Base-by-base conservation (phyloP, 345 rosid species). In the Rhodamnia argentea region DNA sequence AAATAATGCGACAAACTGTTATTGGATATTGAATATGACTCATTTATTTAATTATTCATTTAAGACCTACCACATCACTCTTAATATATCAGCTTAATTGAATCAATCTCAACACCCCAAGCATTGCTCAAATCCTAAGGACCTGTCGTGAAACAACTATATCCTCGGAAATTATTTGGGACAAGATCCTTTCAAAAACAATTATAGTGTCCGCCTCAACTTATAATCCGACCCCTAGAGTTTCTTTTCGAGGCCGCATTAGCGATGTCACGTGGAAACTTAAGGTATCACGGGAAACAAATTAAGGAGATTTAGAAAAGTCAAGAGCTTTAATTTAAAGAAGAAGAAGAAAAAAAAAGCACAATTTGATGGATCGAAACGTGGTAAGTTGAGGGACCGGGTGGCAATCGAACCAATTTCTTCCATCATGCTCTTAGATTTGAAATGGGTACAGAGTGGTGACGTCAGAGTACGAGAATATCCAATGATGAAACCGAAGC, bases 1-100 rank as follows among this genome's bases (percentile, higher is more conserved):
- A 7, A 29, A 64, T 29, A 29, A 64, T 2, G 0, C 2, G 3
- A 15, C 44, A 7, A 29, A 16, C 12, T 29, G 0, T 8, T 32
- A 15, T 8, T 64, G 3, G 2, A 4, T 5, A 1, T 64, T 32
- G 3, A 29, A 29, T 29, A 8, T 64, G 20, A 29, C 42, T 16
- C 0, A 0, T 0, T 29, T 64, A 64, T 15, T 60, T 29, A 29
- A 4, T 15, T 64, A 2, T 64, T 64, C 37, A 64, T 29, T 64
- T 16, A 64, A 1, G 0, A 29, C 16, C 1, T 29, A 64, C 1
- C 42, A 7, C 44, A 0, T 32, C 13, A 62, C 15, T 13, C 7
- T 59, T 13, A 1, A 62, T 62, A 14, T 27, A 27, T 62, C 40
- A 2, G 3, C 20, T 62, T 29, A 3, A 64, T 32, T 0, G 3